Evolutionary conservation across 768 basidiomycete species (phyloP).

Genomic region (Lentinula boryana): DNA sequence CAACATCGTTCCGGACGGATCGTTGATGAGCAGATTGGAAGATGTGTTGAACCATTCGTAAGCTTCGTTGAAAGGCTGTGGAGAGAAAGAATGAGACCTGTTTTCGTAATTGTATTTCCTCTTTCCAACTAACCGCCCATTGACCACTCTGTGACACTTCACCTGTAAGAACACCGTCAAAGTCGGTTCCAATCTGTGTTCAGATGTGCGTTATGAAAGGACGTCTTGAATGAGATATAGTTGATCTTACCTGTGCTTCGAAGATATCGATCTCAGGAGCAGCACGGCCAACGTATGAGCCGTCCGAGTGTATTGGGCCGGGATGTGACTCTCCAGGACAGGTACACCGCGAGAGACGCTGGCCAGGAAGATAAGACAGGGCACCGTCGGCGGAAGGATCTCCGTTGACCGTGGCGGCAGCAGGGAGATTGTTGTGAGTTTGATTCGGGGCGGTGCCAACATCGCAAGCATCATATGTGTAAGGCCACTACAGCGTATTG

Average conservation of each 20-base stretch:
- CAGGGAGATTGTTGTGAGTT: conserved; percentile 59
- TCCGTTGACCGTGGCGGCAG: conserved; percentile 54
- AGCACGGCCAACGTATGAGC: conserved; percentile 72
- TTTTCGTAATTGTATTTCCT: neutral
- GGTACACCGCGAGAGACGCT: conserved; percentile 83
- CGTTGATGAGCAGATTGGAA: conserved; percentile 49
- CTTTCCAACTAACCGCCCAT: conserved; percentile 52
- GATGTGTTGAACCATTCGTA: conserved; percentile 68
- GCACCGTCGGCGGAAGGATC: conserved; percentile 44
- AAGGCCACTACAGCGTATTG: conserved; percentile 51
- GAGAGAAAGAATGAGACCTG: neutral
- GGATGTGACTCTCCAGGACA: conserved; percentile 84
- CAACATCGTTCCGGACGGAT: conserved; percentile 42
- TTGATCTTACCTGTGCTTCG: conserved; percentile 60
- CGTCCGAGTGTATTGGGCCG: conserved; percentile 73
- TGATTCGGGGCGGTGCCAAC: conserved; percentile 92
- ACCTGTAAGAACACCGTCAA: conserved; percentile 26
- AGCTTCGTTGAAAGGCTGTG: conserved; percentile 67
- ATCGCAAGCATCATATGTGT: conserved; percentile 82
- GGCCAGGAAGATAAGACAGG: conserved; percentile 84
- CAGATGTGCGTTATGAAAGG: conserved; percentile 19
- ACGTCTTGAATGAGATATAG: neutral
- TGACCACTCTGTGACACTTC: conserved; percentile 84
- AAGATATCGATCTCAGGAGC: conserved; percentile 92
- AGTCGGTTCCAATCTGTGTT: conserved; percentile 2